Base-by-base conservation (phyloP, 306 rosid genomes). In the Albizia julibrissin region DNA sequence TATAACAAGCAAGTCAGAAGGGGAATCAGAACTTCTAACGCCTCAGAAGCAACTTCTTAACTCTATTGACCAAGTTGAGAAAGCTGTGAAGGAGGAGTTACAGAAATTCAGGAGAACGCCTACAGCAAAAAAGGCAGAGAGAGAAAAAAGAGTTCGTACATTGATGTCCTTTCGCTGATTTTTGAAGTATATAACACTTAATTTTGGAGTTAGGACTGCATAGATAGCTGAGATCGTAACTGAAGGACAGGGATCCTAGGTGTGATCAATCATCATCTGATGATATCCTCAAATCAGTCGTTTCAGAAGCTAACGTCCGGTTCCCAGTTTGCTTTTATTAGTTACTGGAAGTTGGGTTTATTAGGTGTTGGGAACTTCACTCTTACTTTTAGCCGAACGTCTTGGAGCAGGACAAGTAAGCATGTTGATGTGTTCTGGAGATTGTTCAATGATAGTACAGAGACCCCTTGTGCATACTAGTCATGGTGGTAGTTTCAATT, bases 81-180 rank as follows among this genome's bases (percentile, higher is more conserved):
- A 87, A 72, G 93, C 75, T 13, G 92, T 95, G 5, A 82, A 10
- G 70, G 94, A 95, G 76, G 97, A 93, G 46, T 49, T 93, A 27
- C 87, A 87, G 83, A 93, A 86, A 64, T 84, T 93, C 40, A 89
- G 85, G 82, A 85, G 86, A 54, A 95, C 99, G 0, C 96, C 98
- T 0, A 79, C 80, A 1, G 98, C 98, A 0, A 93, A 89, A 83
- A 93, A 80, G 72, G 97, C 92, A 0, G 99, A 93, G 85, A 89
- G 97, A 50, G 91, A 92, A 37, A 92, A 86, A 73, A 81, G 86
- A 16, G 91, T 95, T 8, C 85, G 87, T 0, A 93, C 94, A 0
- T 83, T 95, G 87, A 92, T 92, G 99, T 89, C 99, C 1, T 91
- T 95, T 94, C 93, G 99, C 77, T 95, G 87, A 91, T 73, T 81